phyloP scores from a whole-genome alignment of 352 stramenopile species.

The Thalassiosira oceanica region DNA sequence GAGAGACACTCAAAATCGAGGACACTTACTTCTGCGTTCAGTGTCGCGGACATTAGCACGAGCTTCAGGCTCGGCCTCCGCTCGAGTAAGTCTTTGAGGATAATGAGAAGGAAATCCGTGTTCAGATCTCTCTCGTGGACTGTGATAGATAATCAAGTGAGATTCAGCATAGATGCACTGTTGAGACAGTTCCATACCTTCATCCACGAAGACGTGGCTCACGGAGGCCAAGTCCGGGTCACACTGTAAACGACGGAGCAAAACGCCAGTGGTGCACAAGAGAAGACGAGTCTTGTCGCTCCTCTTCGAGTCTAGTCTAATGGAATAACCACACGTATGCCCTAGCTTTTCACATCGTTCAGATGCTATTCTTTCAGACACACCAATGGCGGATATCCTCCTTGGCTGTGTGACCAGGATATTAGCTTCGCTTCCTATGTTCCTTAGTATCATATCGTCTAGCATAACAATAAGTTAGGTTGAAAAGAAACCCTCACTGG shows the following conservation, averaged over 20 bases:
- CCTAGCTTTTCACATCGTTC: conserved; percentile 71
- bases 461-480: no score
- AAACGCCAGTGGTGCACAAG: conserved; percentile 90
- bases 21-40: conserved; percentile 95
- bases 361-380: conserved; percentile 46
- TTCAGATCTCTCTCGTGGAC: conserved; percentile 79
- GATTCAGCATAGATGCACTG: background rate
- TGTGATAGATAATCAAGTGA: background rate
- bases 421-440: conserved; percentile 45
- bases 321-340: conserved; percentile 91
- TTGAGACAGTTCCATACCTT: background rate
- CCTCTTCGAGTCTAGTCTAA: conserved; percentile 89
- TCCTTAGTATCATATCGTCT: conserved; percentile 50
- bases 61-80: conserved; percentile 86
- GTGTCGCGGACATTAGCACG: conserved; percentile 94
- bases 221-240: conserved; percentile 83
- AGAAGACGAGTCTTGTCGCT: conserved; percentile 86
- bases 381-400: conserved; percentile 51
- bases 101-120: conserved; percentile 88
- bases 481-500: no score
- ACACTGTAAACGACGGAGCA: conserved; percentile 27
- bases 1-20: no score
- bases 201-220: conserved; percentile 37
- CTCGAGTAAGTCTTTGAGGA: conserved; percentile 87
- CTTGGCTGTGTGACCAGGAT: conserved; percentile 62